Percentiles rank a stretch among this genome's conserved stretches.
Evolutionary conservation across 768 basidiomycete species (phyloP).

Genomic region (Cubamyces lactineus): DNA sequence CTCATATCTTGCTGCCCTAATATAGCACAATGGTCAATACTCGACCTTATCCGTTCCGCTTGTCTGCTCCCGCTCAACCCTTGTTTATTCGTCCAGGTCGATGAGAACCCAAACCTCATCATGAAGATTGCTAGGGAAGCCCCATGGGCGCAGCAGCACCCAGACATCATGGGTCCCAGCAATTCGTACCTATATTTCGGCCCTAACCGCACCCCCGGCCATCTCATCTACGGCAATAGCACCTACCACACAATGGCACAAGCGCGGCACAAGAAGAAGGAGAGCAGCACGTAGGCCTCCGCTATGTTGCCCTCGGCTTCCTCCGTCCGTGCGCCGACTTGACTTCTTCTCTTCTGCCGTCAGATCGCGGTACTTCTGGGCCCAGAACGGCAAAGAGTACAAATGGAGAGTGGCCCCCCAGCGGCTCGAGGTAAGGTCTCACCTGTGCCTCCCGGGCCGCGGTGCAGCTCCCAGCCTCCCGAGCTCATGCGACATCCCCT

Average conservation of each 20-base stretch:
- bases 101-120: constrained; percentile 60
- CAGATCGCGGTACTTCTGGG: constrained; percentile 77
- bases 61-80: neutral
- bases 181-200: constrained; percentile 79
- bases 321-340: neutral
- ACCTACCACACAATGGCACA: constrained; percentile 58
- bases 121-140: constrained; percentile 66
- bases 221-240: constrained; percentile 71
- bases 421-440: constrained; percentile 67
- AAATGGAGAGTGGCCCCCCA: constrained; percentile 73
- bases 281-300: constrained; percentile 61
- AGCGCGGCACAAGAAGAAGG: constrained; percentile 58
- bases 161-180: constrained; percentile 78
- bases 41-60: neutral
- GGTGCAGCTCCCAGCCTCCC: neutral
- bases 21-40: constrained; percentile 23
- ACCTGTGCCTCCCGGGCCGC: neutral
- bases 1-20: constrained; percentile 12
- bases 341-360: neutral
- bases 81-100: constrained; percentile 45
- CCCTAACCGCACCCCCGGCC: constrained; percentile 60
- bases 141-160: constrained; percentile 68
- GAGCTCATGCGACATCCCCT: constrained; percentile 13
- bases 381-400: constrained; percentile 67
- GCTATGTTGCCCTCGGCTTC: neutral